Evolutionary conservation across 1,284 basidiomycete genomes (phyloP), one percentile per base, ranked within the genome.

Genomic region (Leccinum fallax): DNA sequence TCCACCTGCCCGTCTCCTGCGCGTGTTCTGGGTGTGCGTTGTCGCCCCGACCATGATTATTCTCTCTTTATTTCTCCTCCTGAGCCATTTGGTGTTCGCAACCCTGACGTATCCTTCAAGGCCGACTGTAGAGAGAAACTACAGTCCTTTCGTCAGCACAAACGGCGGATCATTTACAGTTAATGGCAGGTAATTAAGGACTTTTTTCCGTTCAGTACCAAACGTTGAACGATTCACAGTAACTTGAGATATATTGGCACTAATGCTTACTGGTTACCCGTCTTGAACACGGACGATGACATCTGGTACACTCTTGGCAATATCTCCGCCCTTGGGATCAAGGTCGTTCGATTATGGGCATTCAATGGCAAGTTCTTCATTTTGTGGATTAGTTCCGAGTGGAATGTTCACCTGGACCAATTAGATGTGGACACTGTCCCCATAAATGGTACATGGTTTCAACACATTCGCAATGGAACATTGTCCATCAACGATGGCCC

Each of bases 311-410:
- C 85, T 1, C 76, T 90, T 48, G 77, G 78, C 13, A 83, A 82
- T 54, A 88, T 90, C 67, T 80, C 82, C 13, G 76, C 78, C 10
- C 76, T 80, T 5, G 86, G 86, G 2, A 79, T 87, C 63, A 86
- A 81, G 61, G 87, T 87, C 28, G 80, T 89, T 19, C 81, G 88
- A 40, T 80, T 85, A 5, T 90, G 89, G 88, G 88, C 83, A 38
- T 83, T 87, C 71, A 85, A 86, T 71, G 83, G 84, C 80, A 32
- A 60, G 75, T 73, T 67, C 66, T 43, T 43, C 55, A 19, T 54
- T 13, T 15, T 56, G n/a, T 61, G 63, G 2, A 58, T 66, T 58
- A 9, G 65, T 55, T 67, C 26, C 38, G 7, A 51, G 49, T 59
- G n/a, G 40, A 19, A 43, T 57, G 30, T 60, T 65, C 54, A 63